These are phyloP conservation scores for Colletotrichum sp. DNA, from an alignment of 2,329 filamentous ascomycete species.

Conservation along the genomic window DNA sequence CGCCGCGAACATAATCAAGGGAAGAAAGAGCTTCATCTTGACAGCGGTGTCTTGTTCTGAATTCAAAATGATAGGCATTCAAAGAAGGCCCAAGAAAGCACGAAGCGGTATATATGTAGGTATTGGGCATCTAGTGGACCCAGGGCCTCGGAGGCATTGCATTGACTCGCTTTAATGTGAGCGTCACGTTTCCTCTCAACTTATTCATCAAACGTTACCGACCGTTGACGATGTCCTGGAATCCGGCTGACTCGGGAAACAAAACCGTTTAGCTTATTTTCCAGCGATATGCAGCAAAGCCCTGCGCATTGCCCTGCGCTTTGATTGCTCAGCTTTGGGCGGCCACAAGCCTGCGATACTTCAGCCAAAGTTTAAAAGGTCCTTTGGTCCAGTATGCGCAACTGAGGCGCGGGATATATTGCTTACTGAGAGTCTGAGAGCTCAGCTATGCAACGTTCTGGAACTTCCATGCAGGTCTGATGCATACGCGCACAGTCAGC, in stretches of 20 bases:
- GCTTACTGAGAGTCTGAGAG: background rate
- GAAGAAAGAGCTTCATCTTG: background rate
- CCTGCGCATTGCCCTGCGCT: background rate
- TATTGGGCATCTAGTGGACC: background rate
- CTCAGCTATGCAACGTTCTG: background rate
- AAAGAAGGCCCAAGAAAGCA: rapidly evolving
- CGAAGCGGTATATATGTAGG: background rate
- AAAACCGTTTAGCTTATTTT: background rate
- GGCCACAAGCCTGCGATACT: background rate
- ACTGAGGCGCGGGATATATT: background rate
- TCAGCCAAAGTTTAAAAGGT: background rate
- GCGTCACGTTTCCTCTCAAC: background rate
- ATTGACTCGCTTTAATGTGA: background rate
- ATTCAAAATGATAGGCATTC: background rate
- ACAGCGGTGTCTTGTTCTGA: rapidly evolving
- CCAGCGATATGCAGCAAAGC: background rate
- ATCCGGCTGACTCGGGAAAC: background rate
- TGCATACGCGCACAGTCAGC: background rate
- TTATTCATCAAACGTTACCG: background rate
- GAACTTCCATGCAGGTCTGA: background rate
- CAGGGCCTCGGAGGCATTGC: background rate
- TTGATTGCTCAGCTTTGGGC: background rate
- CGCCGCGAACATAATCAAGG: background rate
- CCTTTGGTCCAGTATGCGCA: background rate
- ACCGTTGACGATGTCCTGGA: background rate